Base-by-base conservation (phyloP, 345 rosid genomes). In the Citrus mangshanensis region DNA sequence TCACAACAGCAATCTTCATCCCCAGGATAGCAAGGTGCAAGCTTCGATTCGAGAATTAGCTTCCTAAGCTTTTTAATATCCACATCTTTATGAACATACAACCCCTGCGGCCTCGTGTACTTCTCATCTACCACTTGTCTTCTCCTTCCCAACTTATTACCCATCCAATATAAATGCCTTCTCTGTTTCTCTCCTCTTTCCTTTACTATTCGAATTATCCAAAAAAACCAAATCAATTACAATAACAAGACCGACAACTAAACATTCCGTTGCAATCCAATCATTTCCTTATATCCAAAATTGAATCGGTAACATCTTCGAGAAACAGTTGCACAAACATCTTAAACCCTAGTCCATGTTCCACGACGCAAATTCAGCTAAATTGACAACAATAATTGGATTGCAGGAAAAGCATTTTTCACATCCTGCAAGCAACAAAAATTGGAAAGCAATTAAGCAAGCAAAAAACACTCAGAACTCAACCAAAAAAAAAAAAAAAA, bases 1-100 rank as follows among this genome's bases (percentile, higher is more conserved):
- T 97, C 99, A 38, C 68, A 76, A 35, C 87, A 79, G 76, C 88
- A 86, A 37, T 97, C 99, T 54, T 97, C 98, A 8, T 88, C 95
- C 5, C 99, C 99, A 1, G 98, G 98, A 84, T 88, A 97, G 87
- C 99, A 97, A 5, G 99, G 98, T 74, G 99, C 98, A 66, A 97
- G 97, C 89, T 94, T 97, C 46, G 96, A 94, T 55, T 94, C 99
- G 2, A 94, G 89, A 77, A 97, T 97, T 19, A 97, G 95, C 88
- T 94, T 97, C 75, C 92, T 87, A 21, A 97, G 93, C 96, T 93
- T 97, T 89, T 97, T 97, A 79, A 89, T 79, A 81, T 97, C 99
- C 46, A 97, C 97, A 87, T 97, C 99, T 85, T 89, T 94, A 83
- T 89, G 91, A 80, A 81, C 85, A 86, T 94, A 95, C 70, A 97